Evolutionary conservation across 495 filamentous ascomycete genomes (phyloP), one percentile per base, ranked within the genome.

Genomic region (Schizothecium vesticola): DNA sequence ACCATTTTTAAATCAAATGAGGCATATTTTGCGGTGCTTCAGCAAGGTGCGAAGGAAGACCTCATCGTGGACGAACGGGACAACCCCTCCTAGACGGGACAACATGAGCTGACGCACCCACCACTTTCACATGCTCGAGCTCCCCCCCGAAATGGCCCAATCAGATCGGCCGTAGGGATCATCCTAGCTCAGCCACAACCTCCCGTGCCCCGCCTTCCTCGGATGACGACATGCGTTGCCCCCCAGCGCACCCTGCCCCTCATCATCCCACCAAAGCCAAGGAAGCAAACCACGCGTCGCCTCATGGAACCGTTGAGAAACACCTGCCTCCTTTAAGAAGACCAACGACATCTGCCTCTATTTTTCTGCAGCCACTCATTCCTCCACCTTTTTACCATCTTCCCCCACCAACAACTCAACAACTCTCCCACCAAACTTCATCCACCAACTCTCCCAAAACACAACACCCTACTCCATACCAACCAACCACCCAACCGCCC

Each of bases 191-290:
- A 67, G 72, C 68, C 72, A 73, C 72, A 73, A 16, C 13, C 23
- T 25, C 51, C 25, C 66, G 25, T 23, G 31, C 69, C 66, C 61
- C 67, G 51, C 69, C 51, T 61, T 71, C 65, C 67, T 63, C 65
- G 43, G 69, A 76, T 76, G 74, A 76, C 74, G 74, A 75, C 74
- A 76, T 75, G 69, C 26, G 43, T 70, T 51, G 60, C 64, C 58
- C 26, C 22, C 28, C 28, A 29, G 28, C 22, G 4, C 55, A 23
- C 23, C 23, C 56, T 60, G 57, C 66, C 66, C 59, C 71, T 58
- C 67, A 59, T 69, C 60, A 66, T 63, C 12, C 33, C 43, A 56
- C 59, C 31, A 12, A n/a, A 57, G 55, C 56, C 58, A 26, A 66
- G 66, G 65, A 25, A 64, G 21, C 59, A 68, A 65, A n/a, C 31